A percentile compares a stretch with the other conserved stretches of the same genome.
phyloP scores from a whole-genome alignment of 768 basidiomycete genomes.

The Leccinum disarticulatum region DNA sequence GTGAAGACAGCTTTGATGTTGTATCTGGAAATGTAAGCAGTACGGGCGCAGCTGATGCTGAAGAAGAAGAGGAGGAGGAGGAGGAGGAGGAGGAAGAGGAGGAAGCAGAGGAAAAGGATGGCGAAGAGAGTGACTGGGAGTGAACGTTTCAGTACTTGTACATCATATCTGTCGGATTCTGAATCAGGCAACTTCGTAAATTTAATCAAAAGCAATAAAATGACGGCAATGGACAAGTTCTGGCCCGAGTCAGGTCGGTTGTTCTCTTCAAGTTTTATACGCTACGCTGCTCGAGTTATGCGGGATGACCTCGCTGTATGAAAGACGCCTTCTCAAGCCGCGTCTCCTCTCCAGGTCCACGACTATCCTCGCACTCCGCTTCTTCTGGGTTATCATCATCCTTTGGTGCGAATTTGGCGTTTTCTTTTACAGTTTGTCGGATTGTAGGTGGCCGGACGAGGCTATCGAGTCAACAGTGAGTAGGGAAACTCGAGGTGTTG shows the following conservation, averaged over 20 bases:
- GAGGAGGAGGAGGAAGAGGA: constrained; percentile 39
- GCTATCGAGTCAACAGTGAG: constrained; percentile 28
- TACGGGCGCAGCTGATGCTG: constrained; percentile 33
- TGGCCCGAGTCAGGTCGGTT: background rate
- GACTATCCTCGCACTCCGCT: constrained; percentile 43
- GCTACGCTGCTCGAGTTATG: constrained; percentile 19
- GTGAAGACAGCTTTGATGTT: constrained; percentile 69
- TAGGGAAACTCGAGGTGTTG: constrained; percentile 6
- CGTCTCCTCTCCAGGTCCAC: constrained; percentile 31
- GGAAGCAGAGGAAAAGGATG: constrained; percentile 1
- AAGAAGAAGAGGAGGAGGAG: constrained; percentile 27
- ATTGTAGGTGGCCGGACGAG: constrained; percentile 61
- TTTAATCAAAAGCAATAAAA: background rate
- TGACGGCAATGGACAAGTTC: constrained; percentile 11
- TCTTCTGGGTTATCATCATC: constrained; percentile 55
- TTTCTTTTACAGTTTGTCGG: constrained; percentile 57
- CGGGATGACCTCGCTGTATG: constrained; percentile 29
- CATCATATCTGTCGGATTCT: constrained; percentile 5
- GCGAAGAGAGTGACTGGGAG: constrained; percentile 58
- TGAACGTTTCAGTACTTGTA: constrained; percentile 27
- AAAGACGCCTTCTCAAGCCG: constrained; percentile 28
- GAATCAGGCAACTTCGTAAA: constrained; percentile 8
- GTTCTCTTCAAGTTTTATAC: background rate
- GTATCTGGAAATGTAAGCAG: constrained; percentile 55
- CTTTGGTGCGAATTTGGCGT: constrained; percentile 65